These are phyloP conservation scores for Phytophthora lateralis DNA, from an alignment of 352 stramenopile species.

Conservation along the genomic window DNA sequence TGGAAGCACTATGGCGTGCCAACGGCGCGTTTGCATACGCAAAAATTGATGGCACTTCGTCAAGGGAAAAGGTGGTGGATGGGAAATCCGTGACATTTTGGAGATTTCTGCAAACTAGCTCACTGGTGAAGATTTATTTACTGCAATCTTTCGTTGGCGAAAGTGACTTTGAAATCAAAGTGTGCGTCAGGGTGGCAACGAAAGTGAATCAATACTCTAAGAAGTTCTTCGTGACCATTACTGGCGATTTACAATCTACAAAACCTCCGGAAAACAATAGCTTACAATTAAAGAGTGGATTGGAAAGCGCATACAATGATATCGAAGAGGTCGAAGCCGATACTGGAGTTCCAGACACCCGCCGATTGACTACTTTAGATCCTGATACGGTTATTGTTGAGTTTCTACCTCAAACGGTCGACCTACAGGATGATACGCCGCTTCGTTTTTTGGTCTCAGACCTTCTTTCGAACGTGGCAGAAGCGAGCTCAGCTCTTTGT, in stretches of 20 bases:
- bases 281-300: neutral
- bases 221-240: conserved; percentile 1
- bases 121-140: conserved; percentile 19
- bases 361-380: conserved; percentile 3
- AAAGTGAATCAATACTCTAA: conserved; percentile 14
- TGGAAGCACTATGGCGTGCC: conserved; percentile 23
- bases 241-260: conserved; percentile 1
- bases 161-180: conserved; percentile 14
- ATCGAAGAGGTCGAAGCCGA: neutral
- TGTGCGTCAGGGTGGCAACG: conserved; percentile 8
- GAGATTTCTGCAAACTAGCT: conserved; percentile 23
- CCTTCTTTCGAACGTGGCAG: neutral
- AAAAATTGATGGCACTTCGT: conserved; percentile 22
- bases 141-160: conserved; percentile 10
- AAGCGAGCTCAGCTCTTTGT: conserved; percentile 1
- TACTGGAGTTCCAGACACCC: neutral
- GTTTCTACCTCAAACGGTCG: conserved; percentile 6
- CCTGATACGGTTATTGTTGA: conserved; percentile 1
- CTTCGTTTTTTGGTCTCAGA: conserved; percentile 14
- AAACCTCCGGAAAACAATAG: neutral
- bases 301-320: neutral
- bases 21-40: conserved; percentile 18
- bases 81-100: conserved; percentile 20
- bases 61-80: conserved; percentile 3
- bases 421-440: conserved; percentile 8